These are phyloP conservation scores for Pseudogymnoascus sp. DNA, from an alignment of 2,329 filamentous ascomycete genomes.

Conservation along the genomic window DNA sequence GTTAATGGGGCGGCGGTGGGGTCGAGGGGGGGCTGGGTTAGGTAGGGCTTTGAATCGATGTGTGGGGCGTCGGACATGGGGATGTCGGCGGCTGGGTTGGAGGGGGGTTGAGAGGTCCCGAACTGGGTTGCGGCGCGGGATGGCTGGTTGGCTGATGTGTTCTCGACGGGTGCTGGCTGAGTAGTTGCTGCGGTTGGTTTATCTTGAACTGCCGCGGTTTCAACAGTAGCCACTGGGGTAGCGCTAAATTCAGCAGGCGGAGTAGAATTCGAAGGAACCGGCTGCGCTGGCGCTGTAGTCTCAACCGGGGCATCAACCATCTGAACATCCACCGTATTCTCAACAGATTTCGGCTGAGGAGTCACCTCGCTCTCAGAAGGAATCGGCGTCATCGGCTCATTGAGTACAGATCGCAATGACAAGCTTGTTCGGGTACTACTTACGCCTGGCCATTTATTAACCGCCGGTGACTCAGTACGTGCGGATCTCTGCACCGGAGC, in stretches of 20 bases:
- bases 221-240: neutral
- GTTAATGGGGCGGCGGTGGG: neutral
- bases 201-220: neutral
- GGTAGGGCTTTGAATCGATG: neutral
- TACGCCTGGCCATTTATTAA: neutral
- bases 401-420: neutral
- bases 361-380: neutral
- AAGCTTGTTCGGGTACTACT: neutral
- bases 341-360: neutral
- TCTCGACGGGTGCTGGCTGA: neutral
- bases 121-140: neutral
- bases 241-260: neutral
- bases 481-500: neutral
- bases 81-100: neutral
- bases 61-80: neutral
- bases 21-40: neutral
- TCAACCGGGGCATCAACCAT: neutral
- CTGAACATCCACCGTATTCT: neutral
- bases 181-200: neutral
- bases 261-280: neutral
- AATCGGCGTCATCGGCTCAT: neutral
- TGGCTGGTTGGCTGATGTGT: neutral
- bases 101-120: neutral
- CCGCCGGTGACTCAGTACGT: neutral
- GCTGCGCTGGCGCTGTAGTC: neutral